phyloP scores from a whole-genome alignment of 1,139 yeast genomes.

The Wickerhamomyces sp. region DNA sequence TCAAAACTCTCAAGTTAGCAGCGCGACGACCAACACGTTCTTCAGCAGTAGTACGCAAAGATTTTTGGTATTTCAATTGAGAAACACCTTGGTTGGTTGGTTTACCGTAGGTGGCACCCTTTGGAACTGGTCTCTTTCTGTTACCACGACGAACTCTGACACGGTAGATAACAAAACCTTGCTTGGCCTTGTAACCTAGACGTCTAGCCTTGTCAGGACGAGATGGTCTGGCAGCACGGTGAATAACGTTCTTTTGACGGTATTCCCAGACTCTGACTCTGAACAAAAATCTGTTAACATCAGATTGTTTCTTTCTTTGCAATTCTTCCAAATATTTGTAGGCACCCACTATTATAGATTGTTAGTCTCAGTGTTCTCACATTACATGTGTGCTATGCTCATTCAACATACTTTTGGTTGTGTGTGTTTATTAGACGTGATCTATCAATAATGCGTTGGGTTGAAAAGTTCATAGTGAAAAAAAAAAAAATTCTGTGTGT shows the following conservation, averaged over 20 bases:
- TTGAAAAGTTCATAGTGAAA: constrained; percentile 1
- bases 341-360: constrained; percentile 72
- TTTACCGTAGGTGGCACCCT: constrained; percentile 99
- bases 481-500: no score
- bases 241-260: constrained; percentile 98
- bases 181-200: constrained; percentile 99
- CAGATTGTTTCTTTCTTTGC: constrained; percentile 99
- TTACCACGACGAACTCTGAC: constrained; percentile 99
- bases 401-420: no score
- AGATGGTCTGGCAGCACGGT: constrained; percentile 98
- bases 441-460: not conserved
- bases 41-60: constrained; percentile 97
- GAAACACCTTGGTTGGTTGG: constrained; percentile 99
- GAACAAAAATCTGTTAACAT: constrained; percentile 96
- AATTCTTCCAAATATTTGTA: constrained; percentile 99
- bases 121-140: constrained; percentile 99
- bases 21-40: constrained; percentile 99
- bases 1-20: constrained; percentile 97
- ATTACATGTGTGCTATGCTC: no score
- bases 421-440: no score
- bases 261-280: constrained; percentile 99
- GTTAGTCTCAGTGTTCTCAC: not conserved
- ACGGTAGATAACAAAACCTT: constrained; percentile 98
- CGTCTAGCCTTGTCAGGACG: constrained; percentile 99
- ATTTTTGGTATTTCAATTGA: constrained; percentile 99